Conservation (phyloP, 177 flowering plant genomes). For the Telopea speciosissima region DNA sequence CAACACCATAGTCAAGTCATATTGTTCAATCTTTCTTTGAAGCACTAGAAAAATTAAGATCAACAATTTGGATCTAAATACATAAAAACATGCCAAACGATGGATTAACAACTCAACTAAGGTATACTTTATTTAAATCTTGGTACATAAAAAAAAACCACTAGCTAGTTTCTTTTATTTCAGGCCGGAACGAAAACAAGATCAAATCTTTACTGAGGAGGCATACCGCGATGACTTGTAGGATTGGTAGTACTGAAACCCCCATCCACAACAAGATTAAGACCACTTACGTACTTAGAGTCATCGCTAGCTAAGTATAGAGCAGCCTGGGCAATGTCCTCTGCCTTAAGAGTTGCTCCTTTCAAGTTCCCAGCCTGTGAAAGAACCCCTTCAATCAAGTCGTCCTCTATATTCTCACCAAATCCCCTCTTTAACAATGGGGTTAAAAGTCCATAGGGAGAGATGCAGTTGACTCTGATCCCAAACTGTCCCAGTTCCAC, state of each 20-base stretch:
- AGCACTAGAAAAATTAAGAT: too few species aligned
- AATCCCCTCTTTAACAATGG: slow-evolving; percentile 15
- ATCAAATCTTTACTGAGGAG: too few species aligned
- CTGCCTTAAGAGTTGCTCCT: slow-evolving; percentile 9
- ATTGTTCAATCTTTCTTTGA: too few species aligned
- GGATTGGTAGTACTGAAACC: slow-evolving; percentile 19
- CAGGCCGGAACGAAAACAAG: too few species aligned
- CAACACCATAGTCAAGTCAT: too few species aligned
- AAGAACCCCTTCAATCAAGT: not conserved
- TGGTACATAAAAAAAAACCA: too few species aligned
- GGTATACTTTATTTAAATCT: too few species aligned
- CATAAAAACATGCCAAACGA: too few species aligned
- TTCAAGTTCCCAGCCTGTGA: slow-evolving; percentile 13
- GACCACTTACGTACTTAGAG: slow-evolving; percentile 31
- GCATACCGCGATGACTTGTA: too few species aligned
- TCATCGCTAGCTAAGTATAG: slow-evolving; percentile 34
- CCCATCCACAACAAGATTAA: slow-evolving; percentile 32
- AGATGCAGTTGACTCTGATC: slow-evolving; percentile 36
- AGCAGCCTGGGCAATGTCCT: slow-evolving; percentile 31
- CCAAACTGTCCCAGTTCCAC: slow-evolving; percentile 35
- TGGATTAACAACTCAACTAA: too few species aligned
- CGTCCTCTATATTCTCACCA: slow-evolving; percentile 13
- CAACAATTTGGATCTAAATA: too few species aligned
- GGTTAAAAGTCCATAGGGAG: slow-evolving; percentile 25
- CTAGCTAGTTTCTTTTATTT: too few species aligned